Evolutionary conservation across 345 rosid species (phyloP).

Genomic region (Pseudoturritis turrita): DNA sequence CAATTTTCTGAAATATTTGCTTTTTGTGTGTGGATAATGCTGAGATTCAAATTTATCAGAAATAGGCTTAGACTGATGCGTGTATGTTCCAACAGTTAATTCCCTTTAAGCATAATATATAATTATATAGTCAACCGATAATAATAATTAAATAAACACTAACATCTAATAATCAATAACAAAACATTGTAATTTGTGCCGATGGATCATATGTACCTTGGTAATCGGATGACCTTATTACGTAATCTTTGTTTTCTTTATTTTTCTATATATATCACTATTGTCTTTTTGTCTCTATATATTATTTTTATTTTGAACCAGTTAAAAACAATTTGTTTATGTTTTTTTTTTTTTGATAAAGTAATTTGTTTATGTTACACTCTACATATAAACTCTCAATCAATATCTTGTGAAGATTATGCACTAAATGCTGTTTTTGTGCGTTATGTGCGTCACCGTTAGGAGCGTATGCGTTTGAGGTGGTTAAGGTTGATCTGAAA

Average conservation of each 20-base stretch:
- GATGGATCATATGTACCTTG: constrained; percentile 20
- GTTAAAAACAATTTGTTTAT: no score
- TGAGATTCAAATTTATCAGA: background rate
- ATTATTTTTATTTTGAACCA: background rate
- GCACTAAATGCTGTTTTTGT: background rate
- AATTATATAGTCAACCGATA: constrained; percentile 2
- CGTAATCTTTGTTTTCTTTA: constrained; percentile 12
- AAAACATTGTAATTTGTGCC: constrained; percentile 28
- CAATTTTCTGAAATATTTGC: background rate
- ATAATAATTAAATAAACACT: constrained; percentile 17
- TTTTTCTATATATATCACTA: background rate
- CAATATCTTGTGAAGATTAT: background rate
- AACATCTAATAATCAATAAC: background rate
- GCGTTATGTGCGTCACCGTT: background rate
- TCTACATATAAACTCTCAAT: background rate
- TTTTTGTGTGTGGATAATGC: background rate
- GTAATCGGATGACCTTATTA: constrained; percentile 19
- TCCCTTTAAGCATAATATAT: background rate
- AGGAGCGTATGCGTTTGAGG: background rate
- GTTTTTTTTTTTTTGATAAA: no score
- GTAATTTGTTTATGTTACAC: no score
- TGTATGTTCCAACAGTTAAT: background rate
- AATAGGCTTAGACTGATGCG: background rate
- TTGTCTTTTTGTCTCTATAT: background rate
- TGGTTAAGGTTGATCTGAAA: background rate